Percentiles rank a stretch among this genome's conserved stretches.
Evolutionary conservation across 768 basidiomycete species (phyloP).

Genomic region (Trametes gibbosa): DNA sequence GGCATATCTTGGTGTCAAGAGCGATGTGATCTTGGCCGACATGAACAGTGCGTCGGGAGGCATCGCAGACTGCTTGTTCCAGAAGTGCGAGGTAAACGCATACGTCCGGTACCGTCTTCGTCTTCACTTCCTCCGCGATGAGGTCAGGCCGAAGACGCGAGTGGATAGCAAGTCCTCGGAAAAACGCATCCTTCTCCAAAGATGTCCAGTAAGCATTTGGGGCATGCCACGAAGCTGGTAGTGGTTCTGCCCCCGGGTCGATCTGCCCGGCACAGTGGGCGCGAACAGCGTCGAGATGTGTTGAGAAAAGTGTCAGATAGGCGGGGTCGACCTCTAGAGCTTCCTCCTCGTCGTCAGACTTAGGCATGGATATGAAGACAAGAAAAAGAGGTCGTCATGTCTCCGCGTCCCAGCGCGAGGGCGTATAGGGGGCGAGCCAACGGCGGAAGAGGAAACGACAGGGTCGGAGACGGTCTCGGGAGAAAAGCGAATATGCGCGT

Average conservation of each 20-base stretch:
- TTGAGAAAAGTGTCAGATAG: constrained; percentile 32
- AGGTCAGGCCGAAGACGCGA: constrained; percentile 78
- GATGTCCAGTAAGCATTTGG: constrained; percentile 55
- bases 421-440: neutral
- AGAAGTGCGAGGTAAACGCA: constrained; percentile 62
- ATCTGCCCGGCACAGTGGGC: constrained; percentile 38
- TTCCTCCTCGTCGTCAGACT: constrained; percentile 15
- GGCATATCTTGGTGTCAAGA: constrained; percentile 8
- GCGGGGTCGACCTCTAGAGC: constrained; percentile 9
- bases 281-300: constrained; percentile 34
- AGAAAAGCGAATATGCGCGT: neutral
- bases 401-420: constrained; percentile 7
- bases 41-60: constrained; percentile 21
- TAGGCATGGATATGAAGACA: neutral
- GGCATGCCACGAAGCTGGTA: constrained; percentile 31
- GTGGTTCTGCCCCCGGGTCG: constrained; percentile 28
- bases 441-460: neutral
- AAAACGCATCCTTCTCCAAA: constrained; percentile 68
- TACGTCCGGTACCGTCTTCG: constrained; percentile 67
- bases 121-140: constrained; percentile 62
- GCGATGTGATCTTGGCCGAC: constrained; percentile 1
- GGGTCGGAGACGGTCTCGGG: neutral
- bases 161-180: constrained; percentile 61
- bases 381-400: neutral
- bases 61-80: constrained; percentile 24